Evolutionary conservation across 495 filamentous ascomycete species (phyloP).

Genomic region (Podospora pseudocomata): DNA sequence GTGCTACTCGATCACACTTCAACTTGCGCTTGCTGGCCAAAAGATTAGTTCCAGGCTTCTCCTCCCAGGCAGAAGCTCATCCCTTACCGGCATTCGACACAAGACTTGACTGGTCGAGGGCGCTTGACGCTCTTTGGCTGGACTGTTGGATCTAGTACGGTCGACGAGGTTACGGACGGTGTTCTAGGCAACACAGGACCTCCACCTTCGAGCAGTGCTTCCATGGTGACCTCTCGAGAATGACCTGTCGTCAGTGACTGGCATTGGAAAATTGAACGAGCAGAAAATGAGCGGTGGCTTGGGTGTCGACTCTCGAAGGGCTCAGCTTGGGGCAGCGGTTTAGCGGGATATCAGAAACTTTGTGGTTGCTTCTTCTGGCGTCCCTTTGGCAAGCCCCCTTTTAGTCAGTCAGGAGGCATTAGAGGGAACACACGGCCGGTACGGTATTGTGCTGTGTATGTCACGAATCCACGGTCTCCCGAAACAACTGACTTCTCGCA

Average conservation of each 20-base stretch:
- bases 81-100: constrained; percentile 43
- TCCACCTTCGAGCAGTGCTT: constrained; percentile 5
- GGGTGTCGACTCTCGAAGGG: not conserved
- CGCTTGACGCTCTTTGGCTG: constrained; percentile 35
- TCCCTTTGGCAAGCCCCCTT: not conserved
- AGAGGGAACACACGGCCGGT: constrained; percentile 6
- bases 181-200: constrained; percentile 4
- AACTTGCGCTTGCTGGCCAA: constrained; percentile 48
- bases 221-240: not conserved
- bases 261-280: not conserved
- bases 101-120: constrained; percentile 44
- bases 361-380: not conserved
- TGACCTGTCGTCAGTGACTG: not conserved
- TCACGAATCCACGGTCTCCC: constrained; percentile 6
- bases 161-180: constrained; percentile 9
- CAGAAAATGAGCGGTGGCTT: not conserved
- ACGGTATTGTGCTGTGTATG: not conserved
- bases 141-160: constrained; percentile 3
- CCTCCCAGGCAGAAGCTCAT: not conserved
- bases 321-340: not conserved
- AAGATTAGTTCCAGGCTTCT: not conserved
- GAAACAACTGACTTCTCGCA: constrained; percentile 7
- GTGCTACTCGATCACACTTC: constrained; percentile 54
- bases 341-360: not conserved
- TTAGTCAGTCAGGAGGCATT: not conserved